phyloP scores from a whole-genome alignment of 2,329 filamentous ascomycete genomes.

The Aspergillus jensenii region DNA sequence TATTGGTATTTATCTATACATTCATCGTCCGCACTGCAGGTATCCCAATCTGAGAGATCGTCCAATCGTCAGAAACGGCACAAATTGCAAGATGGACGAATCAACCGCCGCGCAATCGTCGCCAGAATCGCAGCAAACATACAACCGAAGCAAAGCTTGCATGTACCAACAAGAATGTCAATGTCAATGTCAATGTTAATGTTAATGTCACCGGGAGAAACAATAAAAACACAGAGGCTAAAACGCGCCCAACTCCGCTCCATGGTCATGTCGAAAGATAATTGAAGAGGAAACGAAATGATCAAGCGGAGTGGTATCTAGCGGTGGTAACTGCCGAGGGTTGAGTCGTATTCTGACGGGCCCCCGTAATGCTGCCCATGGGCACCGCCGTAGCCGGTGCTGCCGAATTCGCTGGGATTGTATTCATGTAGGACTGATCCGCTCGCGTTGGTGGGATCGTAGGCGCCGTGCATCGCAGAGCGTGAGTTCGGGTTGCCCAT shows the following conservation, averaged over 20 bases:
- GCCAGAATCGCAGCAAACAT: constrained; percentile 1
- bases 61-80: constrained; percentile 19
- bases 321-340: constrained; percentile 24
- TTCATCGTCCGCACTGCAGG: not conserved
- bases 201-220: constrained; percentile 8
- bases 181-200: not conserved
- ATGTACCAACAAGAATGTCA: constrained; percentile 5
- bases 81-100: not conserved
- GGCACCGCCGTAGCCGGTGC: constrained; percentile 42
- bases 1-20: constrained; percentile 10
- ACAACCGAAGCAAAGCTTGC: not conserved
- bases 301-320: constrained; percentile 14
- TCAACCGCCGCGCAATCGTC: constrained; percentile 9
- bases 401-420: constrained; percentile 33
- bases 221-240: constrained; percentile 20
- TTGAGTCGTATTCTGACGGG: constrained; percentile 24
- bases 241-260: constrained; percentile 35
- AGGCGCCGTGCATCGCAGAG: constrained; percentile 37
- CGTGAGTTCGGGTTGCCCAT: constrained; percentile 36
- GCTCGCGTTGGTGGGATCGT: constrained; percentile 39
- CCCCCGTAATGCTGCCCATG: constrained; percentile 36
- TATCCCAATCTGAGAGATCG: constrained; percentile 11
- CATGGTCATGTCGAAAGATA: constrained; percentile 28
- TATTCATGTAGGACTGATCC: constrained; percentile 41
- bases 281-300: constrained; percentile 13